Evolutionary conservation across 2,329 filamentous ascomycete genomes (phyloP), one percentile per base, ranked within the genome.

Genomic region (Capronia coronata): DNA sequence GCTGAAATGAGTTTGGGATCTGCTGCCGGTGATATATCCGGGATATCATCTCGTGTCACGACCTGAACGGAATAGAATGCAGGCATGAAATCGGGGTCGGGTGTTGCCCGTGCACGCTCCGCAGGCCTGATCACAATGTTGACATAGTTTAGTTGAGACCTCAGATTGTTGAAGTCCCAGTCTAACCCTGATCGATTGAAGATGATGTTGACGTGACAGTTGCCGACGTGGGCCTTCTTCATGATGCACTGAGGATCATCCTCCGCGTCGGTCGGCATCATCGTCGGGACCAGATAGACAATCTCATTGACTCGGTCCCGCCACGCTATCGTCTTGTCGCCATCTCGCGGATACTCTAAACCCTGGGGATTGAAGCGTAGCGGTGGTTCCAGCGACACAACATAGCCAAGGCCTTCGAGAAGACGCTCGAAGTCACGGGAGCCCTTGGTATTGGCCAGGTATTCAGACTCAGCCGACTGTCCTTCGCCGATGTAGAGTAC

Each of bases 191-290:
- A 96, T 62, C 94, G 88, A 66, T 98, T 98, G 76, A 94, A 98
- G 50, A 98, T 84, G 60, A 98, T 94, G 65, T 95, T 97, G 64
- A 98, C 93, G 66, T 87, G 94, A 67, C 97, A 93, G 64, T 98
- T 98, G 50, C 93, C 93, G 53, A 97, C 93, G 63, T 97, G 94
- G 2, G 83, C 78, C 69, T 98, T 98, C 73, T 98, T 98, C 65
- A 81, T 77, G 54, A 84, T 82, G 63, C 84, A 88, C 54, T 80
- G 77, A 8, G 84, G 79, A 61, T 95, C 89, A 23, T 80, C 76
- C 46, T 88, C 81, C 11, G 84, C 72, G 63, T 94, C 79, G 8
- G 88, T 95, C 1, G 93, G 93, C 93, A 98, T 98, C 76, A 97
- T 89, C 2, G 91, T 98, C 3, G 87, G 88, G 47, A 97, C 84